phyloP scores from a whole-genome alignment of 1,139 yeast species.

The Petasospora fabianii region DNA sequence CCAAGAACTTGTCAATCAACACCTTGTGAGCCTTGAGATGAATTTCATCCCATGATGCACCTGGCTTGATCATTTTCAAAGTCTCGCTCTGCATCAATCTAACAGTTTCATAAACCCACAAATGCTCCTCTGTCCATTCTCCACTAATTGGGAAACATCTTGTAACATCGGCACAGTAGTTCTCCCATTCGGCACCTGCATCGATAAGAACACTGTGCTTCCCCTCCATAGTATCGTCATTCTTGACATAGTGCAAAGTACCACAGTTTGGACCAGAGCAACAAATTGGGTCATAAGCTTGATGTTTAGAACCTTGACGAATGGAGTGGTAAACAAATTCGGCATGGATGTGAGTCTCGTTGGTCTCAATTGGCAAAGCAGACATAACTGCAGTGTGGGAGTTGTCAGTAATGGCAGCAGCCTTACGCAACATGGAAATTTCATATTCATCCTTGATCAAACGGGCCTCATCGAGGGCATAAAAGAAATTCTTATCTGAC shows the following conservation, averaged over 20 bases:
- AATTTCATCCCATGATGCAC: conserved; percentile 79
- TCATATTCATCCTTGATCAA: conserved; percentile 82
- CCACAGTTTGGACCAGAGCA: conserved; percentile 92
- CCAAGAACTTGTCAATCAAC: conserved; percentile 64
- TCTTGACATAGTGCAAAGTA: conserved; percentile 84
- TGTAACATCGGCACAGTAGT: conserved; percentile 92
- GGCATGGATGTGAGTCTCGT: conserved; percentile 92
- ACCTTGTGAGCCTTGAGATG: conserved; percentile 78
- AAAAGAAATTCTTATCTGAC: conserved; percentile 49
- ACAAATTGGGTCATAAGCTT: conserved; percentile 92
- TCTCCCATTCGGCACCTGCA: conserved; percentile 97
- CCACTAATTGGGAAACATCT: conserved; percentile 93
- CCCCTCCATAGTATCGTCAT: conserved; percentile 62
- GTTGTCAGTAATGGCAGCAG: conserved; percentile 80
- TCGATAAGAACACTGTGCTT: conserved; percentile 76
- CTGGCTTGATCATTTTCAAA: conserved; percentile 72
- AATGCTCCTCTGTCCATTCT: conserved; percentile 83
- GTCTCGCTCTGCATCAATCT: conserved; percentile 75
- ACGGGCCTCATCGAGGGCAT: conserved; percentile 84
- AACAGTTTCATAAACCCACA: conserved; percentile 79
- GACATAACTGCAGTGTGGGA: conserved; percentile 92
- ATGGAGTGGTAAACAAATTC: conserved; percentile 91
- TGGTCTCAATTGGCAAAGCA: conserved; percentile 80
- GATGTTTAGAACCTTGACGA: conserved; percentile 87
- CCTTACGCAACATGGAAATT: conserved; percentile 68